These are phyloP conservation scores for Letharia columbiana DNA, from an alignment of 495 filamentous ascomycete species.

Conservation along the genomic window DNA sequence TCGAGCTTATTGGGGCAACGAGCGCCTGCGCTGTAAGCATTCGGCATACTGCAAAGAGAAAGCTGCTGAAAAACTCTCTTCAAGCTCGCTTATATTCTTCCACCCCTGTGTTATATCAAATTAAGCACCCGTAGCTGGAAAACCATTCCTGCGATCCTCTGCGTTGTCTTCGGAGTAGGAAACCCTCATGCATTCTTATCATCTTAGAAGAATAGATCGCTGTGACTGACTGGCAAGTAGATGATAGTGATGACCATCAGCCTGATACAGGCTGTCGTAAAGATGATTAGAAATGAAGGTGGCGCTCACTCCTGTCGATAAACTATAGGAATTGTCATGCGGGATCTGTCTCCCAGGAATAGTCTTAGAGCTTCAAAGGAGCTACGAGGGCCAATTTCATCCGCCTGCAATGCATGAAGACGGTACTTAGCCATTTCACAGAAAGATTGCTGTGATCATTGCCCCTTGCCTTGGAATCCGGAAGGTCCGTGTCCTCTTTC, in stretches of 20 bases:
- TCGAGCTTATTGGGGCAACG: conserved; percentile 92
- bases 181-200: neutral
- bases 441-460: neutral
- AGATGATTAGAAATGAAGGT: conserved; percentile 42
- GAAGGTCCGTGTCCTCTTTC: neutral
- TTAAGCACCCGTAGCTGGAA: conserved; percentile 72
- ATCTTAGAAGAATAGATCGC: neutral
- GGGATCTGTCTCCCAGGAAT: neutral
- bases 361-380: neutral
- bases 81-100: conserved; percentile 83
- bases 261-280: conserved; percentile 61
- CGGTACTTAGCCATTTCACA: neutral
- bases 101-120: conserved; percentile 90
- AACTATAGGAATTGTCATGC: neutral
- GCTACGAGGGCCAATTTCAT: neutral
- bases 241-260: conserved; percentile 75
- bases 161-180: conserved; percentile 60
- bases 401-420: neutral
- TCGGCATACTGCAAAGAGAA: neutral
- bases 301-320: conserved; percentile 4
- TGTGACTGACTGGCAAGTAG: conserved; percentile 2
- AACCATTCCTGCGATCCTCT: conserved; percentile 56
- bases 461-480: neutral
- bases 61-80: neutral
- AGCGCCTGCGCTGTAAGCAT: conserved; percentile 60